Base-by-base conservation (phyloP, 148 eudicot genomes). In the Camellia lanceoleosa region DNA sequence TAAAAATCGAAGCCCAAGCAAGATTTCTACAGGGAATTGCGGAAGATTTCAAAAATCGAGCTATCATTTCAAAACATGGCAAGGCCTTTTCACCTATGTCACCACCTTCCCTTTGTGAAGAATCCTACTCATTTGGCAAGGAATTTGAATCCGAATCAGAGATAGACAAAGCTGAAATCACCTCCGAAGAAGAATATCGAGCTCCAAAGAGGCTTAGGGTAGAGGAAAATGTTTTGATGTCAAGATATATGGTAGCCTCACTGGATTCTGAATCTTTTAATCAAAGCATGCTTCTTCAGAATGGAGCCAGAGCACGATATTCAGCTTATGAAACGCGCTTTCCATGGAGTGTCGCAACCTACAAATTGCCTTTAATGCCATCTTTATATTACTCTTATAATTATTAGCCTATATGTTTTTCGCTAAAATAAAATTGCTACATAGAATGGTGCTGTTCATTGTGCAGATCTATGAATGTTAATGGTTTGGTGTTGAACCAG, bases 1-100 rank as follows among this genome's bases (percentile, higher is more conserved):
- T 83, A 64, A 89, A 87, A 78, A 79, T 89, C 41, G 91, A 86
- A 78, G 86, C 88, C 69, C 89, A 89, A 58, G 78, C 79, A 54
- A 89, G 85, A 78, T 89, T 78, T 54, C 72, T 89, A 3, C 84
- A 85, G 56, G 74, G 81, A 74, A 83, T 85, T 11, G 54, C 82
- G 1, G 88, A 86, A 73, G 91, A 89, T 49, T 80, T 76, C 62
- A 89, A 83, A 72, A 79, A 73, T 55, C 56, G 88, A 20, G 69
- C 73, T 13, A 51, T 74, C 7, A 67, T 69, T 66, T 12, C 82
- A n/a, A 88, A 84, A 58, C 77, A 84, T 23, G 73, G 43, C 82
- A 86, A 83, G 73, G 73, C 88, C n/a, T 65, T 70, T 30, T 85
- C 89, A 41, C 84, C 85, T 10, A 38, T 77, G 10, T 85, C 87